These are phyloP conservation scores for Xylaria sp. DNA, from an alignment of 2,329 filamentous ascomycete genomes.

Conservation along the genomic window DNA sequence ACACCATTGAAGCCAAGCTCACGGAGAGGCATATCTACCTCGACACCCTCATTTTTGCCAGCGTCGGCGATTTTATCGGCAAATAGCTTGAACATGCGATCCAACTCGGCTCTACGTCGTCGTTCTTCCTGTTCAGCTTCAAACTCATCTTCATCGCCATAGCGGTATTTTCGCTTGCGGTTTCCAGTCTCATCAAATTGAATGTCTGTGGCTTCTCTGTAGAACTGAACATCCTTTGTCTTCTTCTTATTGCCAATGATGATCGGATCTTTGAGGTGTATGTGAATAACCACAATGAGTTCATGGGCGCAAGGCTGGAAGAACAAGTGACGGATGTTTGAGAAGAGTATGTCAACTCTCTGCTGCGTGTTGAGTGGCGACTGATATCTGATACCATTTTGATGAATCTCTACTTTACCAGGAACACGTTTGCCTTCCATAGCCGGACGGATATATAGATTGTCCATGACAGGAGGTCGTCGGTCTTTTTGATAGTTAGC, in stretches of 20 bases:
- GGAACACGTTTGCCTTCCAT: constrained; percentile 97
- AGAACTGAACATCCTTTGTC: constrained; percentile 98
- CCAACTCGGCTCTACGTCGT: constrained; percentile 86
- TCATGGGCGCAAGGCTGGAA: constrained; percentile 98
- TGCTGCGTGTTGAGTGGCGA: constrained; percentile 82
- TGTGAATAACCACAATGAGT: constrained; percentile 96
- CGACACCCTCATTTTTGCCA: constrained; percentile 87
- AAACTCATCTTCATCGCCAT: constrained; percentile 98
- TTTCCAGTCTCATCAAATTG: constrained; percentile 99
- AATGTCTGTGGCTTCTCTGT: constrained; percentile 96
- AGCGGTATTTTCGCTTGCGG: constrained; percentile 95
- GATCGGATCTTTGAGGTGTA: constrained; percentile 97
- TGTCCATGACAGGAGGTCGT: constrained; percentile 87
- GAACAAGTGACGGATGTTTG: constrained; percentile 98
- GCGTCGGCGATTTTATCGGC: constrained; percentile 98
- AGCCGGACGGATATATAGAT: constrained; percentile 93
- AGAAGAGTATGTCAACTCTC: constrained; percentile 93
- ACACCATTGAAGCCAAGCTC: constrained; percentile 98
- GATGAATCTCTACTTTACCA: constrained; percentile 95
- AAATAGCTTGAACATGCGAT: constrained; percentile 95
- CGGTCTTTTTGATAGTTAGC: constrained; percentile 73
- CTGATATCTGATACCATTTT: constrained; percentile 97
- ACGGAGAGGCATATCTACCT: constrained; percentile 95
- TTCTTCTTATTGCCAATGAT: constrained; percentile 98
- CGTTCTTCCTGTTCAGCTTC: constrained; percentile 98